These are phyloP conservation scores for Metroxylon sagu DNA, from an alignment of 176 grass and related monocot genomes.

Conservation along the genomic window DNA sequence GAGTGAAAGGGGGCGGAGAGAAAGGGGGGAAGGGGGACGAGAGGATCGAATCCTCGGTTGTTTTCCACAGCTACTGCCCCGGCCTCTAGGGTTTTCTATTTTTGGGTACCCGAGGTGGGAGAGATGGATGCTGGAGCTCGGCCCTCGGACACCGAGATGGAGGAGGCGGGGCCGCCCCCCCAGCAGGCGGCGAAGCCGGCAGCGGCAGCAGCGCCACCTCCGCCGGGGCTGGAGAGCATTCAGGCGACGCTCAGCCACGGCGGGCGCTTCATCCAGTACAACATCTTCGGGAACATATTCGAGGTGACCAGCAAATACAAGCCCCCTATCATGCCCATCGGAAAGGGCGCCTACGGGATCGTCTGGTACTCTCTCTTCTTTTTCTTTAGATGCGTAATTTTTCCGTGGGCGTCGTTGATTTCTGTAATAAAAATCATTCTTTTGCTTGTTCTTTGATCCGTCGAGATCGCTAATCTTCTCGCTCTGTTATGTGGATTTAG, in stretches of 20 bases:
- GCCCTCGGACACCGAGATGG: neutral
- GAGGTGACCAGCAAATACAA: constrained; percentile 88
- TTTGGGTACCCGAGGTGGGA: neutral
- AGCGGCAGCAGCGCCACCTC: neutral
- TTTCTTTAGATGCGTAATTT: too few relatives aligned
- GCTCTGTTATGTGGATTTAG: constrained; percentile 16
- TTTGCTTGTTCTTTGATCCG: neutral
- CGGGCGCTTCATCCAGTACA: constrained; percentile 92
- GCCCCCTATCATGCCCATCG: constrained; percentile 91
- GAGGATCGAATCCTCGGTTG: too few relatives aligned
- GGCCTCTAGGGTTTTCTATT: too few relatives aligned
- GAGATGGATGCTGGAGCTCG: constrained; percentile 5
- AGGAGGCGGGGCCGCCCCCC: neutral
- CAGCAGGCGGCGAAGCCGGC: constrained; percentile 6
- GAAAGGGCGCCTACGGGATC: constrained; percentile 98
- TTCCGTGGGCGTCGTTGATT: too few relatives aligned
- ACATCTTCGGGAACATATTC: constrained; percentile 96
- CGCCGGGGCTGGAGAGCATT: constrained; percentile 53
- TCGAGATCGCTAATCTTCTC: too few relatives aligned
- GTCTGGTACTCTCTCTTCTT: constrained; percentile 39
- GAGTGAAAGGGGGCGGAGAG: too few relatives aligned
- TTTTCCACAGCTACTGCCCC: too few relatives aligned
- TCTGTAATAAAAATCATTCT: too few relatives aligned
- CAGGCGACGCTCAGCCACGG: constrained; percentile 81
- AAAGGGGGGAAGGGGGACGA: too few relatives aligned